These are phyloP conservation scores for Geotrichum aggregatum DNA, from an alignment of 1,139 yeast species.

Conservation along the genomic window DNA sequence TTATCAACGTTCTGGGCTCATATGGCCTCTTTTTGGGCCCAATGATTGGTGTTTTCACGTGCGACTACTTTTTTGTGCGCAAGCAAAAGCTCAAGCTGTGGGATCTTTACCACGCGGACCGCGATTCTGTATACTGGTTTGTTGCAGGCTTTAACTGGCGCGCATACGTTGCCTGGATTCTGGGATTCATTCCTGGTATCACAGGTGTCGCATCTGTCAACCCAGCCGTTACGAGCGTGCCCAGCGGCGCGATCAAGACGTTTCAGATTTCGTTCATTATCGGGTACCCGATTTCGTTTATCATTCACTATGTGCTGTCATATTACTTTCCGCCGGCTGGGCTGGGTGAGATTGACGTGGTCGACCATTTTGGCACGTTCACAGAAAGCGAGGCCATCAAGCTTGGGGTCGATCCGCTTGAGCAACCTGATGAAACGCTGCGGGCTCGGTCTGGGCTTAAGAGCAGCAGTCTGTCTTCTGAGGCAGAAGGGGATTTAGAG, in stretches of 20 bases:
- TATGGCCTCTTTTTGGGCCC: conserved; percentile 47
- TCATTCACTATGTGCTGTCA: conserved; percentile 40
- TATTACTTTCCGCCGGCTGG: conserved; percentile 41
- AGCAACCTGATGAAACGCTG: background rate
- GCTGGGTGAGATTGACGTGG: conserved; percentile 38
- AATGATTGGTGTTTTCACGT: conserved; percentile 43
- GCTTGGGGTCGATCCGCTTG: conserved; percentile 1
- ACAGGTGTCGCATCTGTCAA: conserved; percentile 39
- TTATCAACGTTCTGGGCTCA: conserved; percentile 46
- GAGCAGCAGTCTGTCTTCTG: too few relatives aligned
- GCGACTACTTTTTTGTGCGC: conserved; percentile 44
- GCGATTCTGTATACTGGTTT: conserved; percentile 37
- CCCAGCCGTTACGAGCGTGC: conserved; percentile 5
- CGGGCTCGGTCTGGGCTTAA: too few relatives aligned
- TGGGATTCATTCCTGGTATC: conserved; percentile 40
- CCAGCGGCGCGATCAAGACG: conserved; percentile 21
- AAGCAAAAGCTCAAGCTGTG: conserved; percentile 36
- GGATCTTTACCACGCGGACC: conserved; percentile 40
- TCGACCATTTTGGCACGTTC: conserved; percentile 42
- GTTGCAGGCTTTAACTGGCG: conserved; percentile 38
- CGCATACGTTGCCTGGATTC: conserved; percentile 36
- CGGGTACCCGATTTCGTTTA: conserved; percentile 44
- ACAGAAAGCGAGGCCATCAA: conserved; percentile 5
- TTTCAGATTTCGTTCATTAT: conserved; percentile 33
- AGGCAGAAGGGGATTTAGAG: too few relatives aligned